Conservation (phyloP, 768 basidiomycete species). For the Cubamyces sp. region DNA sequence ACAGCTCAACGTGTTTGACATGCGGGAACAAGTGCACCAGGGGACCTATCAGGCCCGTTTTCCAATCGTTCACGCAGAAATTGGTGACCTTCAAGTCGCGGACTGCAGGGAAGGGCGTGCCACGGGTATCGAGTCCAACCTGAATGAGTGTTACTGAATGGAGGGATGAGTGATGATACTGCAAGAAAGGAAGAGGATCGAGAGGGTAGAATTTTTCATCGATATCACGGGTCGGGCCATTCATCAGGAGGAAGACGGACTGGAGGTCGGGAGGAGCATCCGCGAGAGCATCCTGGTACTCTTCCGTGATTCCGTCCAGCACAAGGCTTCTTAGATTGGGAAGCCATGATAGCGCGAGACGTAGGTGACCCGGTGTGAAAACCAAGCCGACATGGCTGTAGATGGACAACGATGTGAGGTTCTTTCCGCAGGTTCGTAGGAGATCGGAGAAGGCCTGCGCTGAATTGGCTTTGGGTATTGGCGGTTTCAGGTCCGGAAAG, state of each 20-base stretch:
- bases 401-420: neutral
- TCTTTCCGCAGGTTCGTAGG: neutral
- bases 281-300: neutral
- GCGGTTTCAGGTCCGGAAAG: neutral
- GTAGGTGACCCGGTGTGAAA: neutral
- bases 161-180: neutral
- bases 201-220: neutral
- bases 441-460: neutral
- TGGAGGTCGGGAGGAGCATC: neutral
- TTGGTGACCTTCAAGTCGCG: neutral
- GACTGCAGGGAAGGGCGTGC: neutral
- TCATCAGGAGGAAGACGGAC: neutral
- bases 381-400: neutral
- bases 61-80: neutral
- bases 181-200: neutral
- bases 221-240: neutral
- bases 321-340: neutral
- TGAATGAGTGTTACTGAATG: neutral
- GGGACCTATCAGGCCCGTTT: neutral
- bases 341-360: neutral
- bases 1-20: neutral
- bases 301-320: neutral
- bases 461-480: neutral
- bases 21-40: slow-evolving; percentile 4
- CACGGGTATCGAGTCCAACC: neutral